phyloP scores from a whole-genome alignment of 163 green algal species.

The Scenedesmus sp. region DNA sequence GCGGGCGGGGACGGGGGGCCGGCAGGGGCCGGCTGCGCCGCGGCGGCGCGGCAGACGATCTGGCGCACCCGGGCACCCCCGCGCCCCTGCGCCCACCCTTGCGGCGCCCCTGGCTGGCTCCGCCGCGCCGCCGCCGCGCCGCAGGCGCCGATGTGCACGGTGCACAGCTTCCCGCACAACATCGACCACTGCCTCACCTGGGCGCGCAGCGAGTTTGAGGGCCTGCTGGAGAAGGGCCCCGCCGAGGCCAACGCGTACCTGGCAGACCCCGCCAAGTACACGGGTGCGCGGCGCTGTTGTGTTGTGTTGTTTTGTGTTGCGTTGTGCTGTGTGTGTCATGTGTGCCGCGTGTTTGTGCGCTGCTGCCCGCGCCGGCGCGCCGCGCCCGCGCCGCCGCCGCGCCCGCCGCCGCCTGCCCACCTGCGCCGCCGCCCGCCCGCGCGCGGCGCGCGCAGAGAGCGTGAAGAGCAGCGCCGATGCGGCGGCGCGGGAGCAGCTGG shows the following conservation, averaged over 20 bases:
- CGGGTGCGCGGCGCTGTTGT: conserved; percentile 35
- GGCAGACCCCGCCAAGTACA: conserved; percentile 84
- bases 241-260: conserved; percentile 94
- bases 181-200: conserved; percentile 99
- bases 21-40: too few species aligned
- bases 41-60: too few species aligned
- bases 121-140: too few species aligned
- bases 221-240: conserved; percentile 89
- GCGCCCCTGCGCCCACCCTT: too few species aligned
- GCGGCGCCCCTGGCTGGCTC: too few species aligned
- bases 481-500: conserved; percentile 83
- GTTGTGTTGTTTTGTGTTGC: background rate
- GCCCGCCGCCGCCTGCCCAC: too few species aligned
- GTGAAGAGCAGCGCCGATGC: conserved; percentile 63
- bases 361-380: too few species aligned
- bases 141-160: conserved; percentile 98
- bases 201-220: conserved; percentile 94
- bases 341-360: background rate
- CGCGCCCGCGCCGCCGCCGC: too few species aligned
- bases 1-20: background rate
- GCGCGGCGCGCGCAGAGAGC: conserved; percentile 14
- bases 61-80: too few species aligned
- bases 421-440: too few species aligned
- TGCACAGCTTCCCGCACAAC: conserved; percentile 99
- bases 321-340: too few species aligned